Conservation (phyloP, 228 moss, liverwort and hornwort species). For the Sphagnum fallax region DNA sequence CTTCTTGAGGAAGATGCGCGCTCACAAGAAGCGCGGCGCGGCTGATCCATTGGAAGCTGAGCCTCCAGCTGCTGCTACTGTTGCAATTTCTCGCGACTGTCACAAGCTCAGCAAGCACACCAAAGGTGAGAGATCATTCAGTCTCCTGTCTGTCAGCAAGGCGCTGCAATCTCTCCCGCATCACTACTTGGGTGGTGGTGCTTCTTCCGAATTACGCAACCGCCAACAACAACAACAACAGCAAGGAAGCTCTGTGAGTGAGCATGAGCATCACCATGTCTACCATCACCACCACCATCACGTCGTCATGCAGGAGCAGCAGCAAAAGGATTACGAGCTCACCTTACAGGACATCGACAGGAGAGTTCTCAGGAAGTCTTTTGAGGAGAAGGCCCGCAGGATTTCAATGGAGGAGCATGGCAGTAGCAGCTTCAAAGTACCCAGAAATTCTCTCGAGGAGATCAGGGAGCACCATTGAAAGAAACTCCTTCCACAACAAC, state of each 20-base stretch:
- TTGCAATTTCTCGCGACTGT: not conserved
- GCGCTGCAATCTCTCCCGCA: not conserved
- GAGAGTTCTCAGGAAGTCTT: conserved; percentile 21
- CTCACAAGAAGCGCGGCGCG: conserved; percentile 14
- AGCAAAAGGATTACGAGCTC: conserved; percentile 16
- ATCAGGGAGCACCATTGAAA: too few species aligned
- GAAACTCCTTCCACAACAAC: too few species aligned
- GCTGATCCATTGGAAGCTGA: not conserved
- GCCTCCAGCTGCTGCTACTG: too few species aligned
- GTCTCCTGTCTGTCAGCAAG: not conserved
- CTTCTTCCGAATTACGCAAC: too few species aligned
- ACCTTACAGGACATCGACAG: conserved; percentile 28
- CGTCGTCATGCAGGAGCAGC: not conserved
- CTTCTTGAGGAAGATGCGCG: conserved; percentile 10
- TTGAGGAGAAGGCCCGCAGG: conserved; percentile 19
- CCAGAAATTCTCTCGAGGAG: too few species aligned
- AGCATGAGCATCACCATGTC: conserved; percentile 7
- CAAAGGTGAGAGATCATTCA: not conserved
- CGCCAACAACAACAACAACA: not conserved
- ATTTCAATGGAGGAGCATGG: conserved; percentile 22
- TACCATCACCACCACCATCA: conserved; percentile 16
- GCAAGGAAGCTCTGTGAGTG: too few species aligned
- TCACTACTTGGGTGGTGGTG: conserved; percentile 3
- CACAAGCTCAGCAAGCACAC: not conserved
- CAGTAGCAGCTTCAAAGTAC: too few species aligned